Base-by-base conservation (phyloP, 106 monocot species). In the Dendrobium catenatum region DNA sequence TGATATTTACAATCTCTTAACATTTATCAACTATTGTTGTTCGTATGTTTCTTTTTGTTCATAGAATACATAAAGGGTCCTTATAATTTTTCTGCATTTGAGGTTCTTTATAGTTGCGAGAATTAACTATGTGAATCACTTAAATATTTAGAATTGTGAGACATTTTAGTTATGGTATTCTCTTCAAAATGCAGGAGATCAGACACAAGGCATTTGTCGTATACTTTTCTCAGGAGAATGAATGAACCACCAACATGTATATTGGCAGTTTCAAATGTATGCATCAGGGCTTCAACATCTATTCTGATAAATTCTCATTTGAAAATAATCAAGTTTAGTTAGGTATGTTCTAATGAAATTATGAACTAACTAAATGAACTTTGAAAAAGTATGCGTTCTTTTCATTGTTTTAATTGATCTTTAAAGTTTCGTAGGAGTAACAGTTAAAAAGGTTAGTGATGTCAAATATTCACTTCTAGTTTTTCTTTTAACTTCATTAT, bases 201-300 rank as follows among this genome's bases (percentile, higher is more conserved):
- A 40, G 82, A 82, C 55, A 68, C 46, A 15, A 82, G 75, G 42
- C 68, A 79, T 42, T 42, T 75, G 42, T 75, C 29, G 37, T 24
- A 27, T 76, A 68, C 49, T 24, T 20, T 47, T 24, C 41, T 47
- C 27, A 49, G 48, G 55, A 84, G 81, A 42, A 54, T 68, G 20
- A 37, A 56, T 37, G 76, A 22, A 55, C 84, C 24, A 37, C 19
- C 22, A 37, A 19, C 76, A 42, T 51, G 61, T 72, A 70, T 44
- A 68, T 48, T 33, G 76, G 84, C 82, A n/a, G 80, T 55, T 79
- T 55, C 79, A 84, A 79, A 85, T 85, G 87, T 88, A 82, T 40
- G 84, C 64, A 48, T 81, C 74, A 55, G 58, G 80, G 44, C 56
- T 81, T 81, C 70, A 61, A 54, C 6, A 13, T 55, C 17, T 80